Evolutionary conservation across 139 green algal species (phyloP).

Genomic region (Yamagishiella unicocca): DNA sequence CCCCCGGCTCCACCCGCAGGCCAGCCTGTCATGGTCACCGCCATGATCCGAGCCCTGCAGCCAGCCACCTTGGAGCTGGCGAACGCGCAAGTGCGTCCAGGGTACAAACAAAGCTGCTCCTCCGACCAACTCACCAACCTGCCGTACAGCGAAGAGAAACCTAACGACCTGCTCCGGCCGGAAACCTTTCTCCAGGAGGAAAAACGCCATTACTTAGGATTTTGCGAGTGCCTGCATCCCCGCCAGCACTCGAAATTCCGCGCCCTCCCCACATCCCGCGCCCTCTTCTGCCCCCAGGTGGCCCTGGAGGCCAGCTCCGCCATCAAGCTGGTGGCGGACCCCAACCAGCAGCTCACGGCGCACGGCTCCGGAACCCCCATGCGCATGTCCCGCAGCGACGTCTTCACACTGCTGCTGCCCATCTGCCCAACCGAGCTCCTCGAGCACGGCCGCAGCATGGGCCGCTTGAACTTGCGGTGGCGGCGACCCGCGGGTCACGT

Average conservation of each 20-base stretch:
- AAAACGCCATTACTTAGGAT: too few relatives aligned
- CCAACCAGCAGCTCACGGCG: constrained; percentile 54
- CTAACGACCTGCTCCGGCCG: too few relatives aligned
- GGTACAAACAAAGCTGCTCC: too few relatives aligned
- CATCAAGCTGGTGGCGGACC: constrained; percentile 51
- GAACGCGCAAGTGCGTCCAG: constrained; percentile 54
- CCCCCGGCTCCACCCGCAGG: not conserved
- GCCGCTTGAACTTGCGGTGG: constrained; percentile 57
- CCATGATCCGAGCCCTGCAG: constrained; percentile 54
- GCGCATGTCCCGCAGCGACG: constrained; percentile 25
- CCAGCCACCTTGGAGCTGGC: constrained; percentile 55
- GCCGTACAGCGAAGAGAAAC: too few relatives aligned
- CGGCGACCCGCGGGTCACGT: constrained; percentile 37
- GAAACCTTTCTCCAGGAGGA: too few relatives aligned
- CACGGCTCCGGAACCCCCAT: not conserved
- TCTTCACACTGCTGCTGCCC: constrained; percentile 58
- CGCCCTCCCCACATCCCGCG: not conserved
- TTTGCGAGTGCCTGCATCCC: too few relatives aligned
- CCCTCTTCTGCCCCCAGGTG: constrained; percentile 22
- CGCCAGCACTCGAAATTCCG: too few relatives aligned
- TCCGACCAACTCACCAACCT: too few relatives aligned
- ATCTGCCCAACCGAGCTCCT: constrained; percentile 48
- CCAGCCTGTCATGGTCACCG: constrained; percentile 55
- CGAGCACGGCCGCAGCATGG: constrained; percentile 43
- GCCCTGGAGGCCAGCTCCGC: constrained; percentile 22